phyloP scores from a whole-genome alignment of 192 early-diverging fungal species.

The Backusella tuberculispora region DNA sequence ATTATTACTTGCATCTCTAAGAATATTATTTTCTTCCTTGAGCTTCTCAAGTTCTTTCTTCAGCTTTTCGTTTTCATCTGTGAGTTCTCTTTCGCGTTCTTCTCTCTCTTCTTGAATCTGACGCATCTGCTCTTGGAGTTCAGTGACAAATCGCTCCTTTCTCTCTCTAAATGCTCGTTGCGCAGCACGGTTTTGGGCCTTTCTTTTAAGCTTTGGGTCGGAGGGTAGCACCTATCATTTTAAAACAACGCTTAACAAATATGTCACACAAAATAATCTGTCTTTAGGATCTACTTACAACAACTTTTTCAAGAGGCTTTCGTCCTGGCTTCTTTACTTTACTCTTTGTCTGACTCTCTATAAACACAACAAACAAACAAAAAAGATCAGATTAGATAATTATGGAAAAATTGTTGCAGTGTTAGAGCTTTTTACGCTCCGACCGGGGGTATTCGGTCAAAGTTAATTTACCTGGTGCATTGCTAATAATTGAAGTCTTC shows the following conservation, averaged over 20 bases:
- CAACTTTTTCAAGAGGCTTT: constrained; percentile 15
- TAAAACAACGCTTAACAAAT: neutral
- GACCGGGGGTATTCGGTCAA: constrained; percentile 18
- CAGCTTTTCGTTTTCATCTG: constrained; percentile 48
- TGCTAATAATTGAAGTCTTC: constrained; percentile 12
- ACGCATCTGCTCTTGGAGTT: constrained; percentile 78
- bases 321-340: constrained; percentile 20
- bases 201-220: constrained; percentile 37
- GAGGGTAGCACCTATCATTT: constrained; percentile 17
- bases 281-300: constrained; percentile 14
- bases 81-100: constrained; percentile 59
- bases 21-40: constrained; percentile 52
- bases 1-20: constrained; percentile 35
- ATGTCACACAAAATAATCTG: neutral
- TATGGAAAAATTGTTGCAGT: constrained; percentile 1
- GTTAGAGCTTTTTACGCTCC: neutral
- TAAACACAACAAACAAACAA: neutral
- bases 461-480: constrained; percentile 16
- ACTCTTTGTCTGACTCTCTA: neutral
- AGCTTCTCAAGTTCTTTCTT: constrained; percentile 53
- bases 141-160: constrained; percentile 79
- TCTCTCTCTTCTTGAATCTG: constrained; percentile 64
- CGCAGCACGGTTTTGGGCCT: constrained; percentile 45
- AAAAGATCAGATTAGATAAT: constrained; percentile 7
- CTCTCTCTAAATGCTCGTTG: constrained; percentile 83